phyloP scores from a whole-genome alignment of 106 monocot species.

The Amphibolis antarctica region DNA sequence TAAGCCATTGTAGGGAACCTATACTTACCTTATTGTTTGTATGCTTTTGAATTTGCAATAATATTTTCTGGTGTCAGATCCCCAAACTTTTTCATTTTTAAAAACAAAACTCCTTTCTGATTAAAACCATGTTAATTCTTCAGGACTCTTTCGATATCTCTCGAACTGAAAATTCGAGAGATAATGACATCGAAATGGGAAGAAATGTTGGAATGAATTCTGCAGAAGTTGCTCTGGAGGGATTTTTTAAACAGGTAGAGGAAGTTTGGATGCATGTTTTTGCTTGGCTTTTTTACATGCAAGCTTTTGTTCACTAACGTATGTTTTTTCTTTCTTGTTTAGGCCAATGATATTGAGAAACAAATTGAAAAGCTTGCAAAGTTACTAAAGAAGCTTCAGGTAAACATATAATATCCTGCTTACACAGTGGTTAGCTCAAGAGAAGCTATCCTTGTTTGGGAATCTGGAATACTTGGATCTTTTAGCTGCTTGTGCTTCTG shows the following conservation, averaged over 20 bases:
- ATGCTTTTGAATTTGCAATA: too few species aligned
- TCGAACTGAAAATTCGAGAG: conserved; percentile 4
- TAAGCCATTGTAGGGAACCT: too few species aligned
- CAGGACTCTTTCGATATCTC: conserved; percentile 17
- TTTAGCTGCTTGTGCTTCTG: too few species aligned
- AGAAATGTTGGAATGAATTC: conserved; percentile 5
- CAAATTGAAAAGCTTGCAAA: conserved; percentile 17
- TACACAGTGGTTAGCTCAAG: too few species aligned
- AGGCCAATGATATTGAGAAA: conserved; percentile 17
- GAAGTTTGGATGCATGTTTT: not conserved
- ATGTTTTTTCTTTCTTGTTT: not conserved
- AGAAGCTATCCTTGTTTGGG: too few species aligned
- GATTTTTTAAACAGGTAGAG: conserved; percentile 14
- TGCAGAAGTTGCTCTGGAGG: conserved; percentile 6
- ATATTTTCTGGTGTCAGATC: too few species aligned
- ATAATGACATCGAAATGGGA: conserved; percentile 15
- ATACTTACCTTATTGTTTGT: too few species aligned
- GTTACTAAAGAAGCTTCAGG: conserved; percentile 16
- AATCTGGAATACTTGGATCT: too few species aligned
- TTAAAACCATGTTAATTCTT: not conserved
- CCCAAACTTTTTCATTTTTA: too few species aligned
- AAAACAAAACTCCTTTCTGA: not conserved
- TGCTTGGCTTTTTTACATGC: not conserved
- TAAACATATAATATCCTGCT: not conserved
- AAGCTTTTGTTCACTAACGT: not conserved